A percentile compares a stretch with the other conserved stretches of the same genome.
Evolutionary conservation across 1,139 yeast species (phyloP).

Genomic region (Ogataea hybrid): DNA sequence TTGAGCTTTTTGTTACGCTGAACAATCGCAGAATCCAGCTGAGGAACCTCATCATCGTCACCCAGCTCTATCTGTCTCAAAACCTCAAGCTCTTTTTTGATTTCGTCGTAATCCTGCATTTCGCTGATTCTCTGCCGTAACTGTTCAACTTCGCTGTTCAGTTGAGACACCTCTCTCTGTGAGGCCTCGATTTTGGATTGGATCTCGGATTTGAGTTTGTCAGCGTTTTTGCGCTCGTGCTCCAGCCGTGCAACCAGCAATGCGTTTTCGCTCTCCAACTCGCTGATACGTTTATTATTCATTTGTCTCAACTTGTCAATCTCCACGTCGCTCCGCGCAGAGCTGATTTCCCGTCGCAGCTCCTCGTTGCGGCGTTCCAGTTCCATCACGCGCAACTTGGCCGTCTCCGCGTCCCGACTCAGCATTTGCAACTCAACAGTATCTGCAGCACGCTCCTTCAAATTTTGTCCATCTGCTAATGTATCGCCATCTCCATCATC

Average conservation of each 20-base stretch:
- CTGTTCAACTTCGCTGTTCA: constrained; percentile 48
- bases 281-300: constrained; percentile 44
- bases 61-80: constrained; percentile 77
- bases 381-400: constrained; percentile 66
- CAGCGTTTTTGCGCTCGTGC: constrained; percentile 41
- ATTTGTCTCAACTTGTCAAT: constrained; percentile 29
- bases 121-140: constrained; percentile 46
- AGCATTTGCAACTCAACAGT: constrained; percentile 58
- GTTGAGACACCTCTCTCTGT: constrained; percentile 46
- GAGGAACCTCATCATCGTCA: constrained; percentile 30
- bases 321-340: constrained; percentile 45
- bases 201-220: constrained; percentile 36
- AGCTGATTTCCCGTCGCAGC: constrained; percentile 62
- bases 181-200: constrained; percentile 35
- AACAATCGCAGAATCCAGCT: constrained; percentile 47
- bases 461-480: constrained; percentile 23
- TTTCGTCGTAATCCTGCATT: constrained; percentile 68
- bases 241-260: constrained; percentile 63
- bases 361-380: constrained; percentile 78
- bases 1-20: constrained; percentile 61
- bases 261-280: constrained; percentile 67
- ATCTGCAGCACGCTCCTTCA: constrained; percentile 17
- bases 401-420: constrained; percentile 70
- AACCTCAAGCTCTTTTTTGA: constrained; percentile 71
- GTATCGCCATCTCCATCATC: constrained; percentile 17